Conservation (phyloP, 352 stramenopile genomes). For the Blastocystis sp. region DNA sequence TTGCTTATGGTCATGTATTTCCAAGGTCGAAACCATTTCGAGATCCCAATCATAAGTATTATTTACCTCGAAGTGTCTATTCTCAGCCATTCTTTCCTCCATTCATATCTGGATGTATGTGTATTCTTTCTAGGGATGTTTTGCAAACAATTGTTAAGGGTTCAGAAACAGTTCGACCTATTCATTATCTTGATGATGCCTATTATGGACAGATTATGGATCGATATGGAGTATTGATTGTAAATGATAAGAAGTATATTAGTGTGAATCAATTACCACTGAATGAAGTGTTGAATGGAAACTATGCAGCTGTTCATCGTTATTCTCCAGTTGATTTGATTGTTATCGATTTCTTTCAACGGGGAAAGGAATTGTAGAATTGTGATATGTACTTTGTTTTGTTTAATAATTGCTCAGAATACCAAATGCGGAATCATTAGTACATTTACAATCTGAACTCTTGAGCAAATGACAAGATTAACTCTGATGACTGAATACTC, state of each 20-base stretch:
- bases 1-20: neutral
- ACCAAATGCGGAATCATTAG: no score
- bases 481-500: no score
- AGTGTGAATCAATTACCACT: neutral
- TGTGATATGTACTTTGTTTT: no score
- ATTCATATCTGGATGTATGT: conserved; percentile 12
- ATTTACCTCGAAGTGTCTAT: neutral
- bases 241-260: neutral
- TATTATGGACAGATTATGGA: conserved; percentile 32
- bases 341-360: neutral
- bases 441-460: no score
- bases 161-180: neutral
- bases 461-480: no score
- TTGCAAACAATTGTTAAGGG: neutral
- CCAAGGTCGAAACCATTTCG: neutral
- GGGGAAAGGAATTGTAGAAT: no score
- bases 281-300: neutral
- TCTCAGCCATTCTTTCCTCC: neutral
- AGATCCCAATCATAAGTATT: neutral
- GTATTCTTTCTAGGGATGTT: neutral
- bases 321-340: conserved; percentile 10
- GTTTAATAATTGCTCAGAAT: no score
- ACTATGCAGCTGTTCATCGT: neutral
- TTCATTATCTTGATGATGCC: conserved; percentile 46
- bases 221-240: neutral